Evolutionary conservation across 306 rosid species (phyloP), one percentile per base, ranked within the genome.

Genomic region (Heteromeles arbutifolia): DNA sequence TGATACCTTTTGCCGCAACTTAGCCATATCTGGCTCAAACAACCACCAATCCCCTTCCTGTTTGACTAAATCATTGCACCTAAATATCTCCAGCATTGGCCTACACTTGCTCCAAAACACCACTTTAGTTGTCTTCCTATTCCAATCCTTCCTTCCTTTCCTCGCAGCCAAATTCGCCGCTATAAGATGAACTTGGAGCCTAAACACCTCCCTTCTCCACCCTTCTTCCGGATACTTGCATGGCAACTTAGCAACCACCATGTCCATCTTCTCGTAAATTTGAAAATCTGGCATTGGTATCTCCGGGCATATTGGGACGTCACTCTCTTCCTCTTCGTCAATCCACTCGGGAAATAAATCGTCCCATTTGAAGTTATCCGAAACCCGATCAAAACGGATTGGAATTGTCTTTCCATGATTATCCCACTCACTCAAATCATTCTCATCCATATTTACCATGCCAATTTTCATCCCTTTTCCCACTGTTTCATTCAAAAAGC

Each of bases 341-440:
- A 95, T 86, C 97, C 97, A 95, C 79, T 95, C 99, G 0, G 99
- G 99, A 70, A 87, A 95, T 67, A 95, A 76, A 26, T 95, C 93
- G 11, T 91, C 88, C 99, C 99, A 95, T 52, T 95, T 88, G 86
- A 95, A 92, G 41, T 67, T 32, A 53, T 87, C 66, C 0, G 99
- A 86, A 11, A 88, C 97, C 72, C 43, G 85, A 28, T 95, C 90
- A 12, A 92, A 92, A 13, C 45, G 21, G 54, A 95, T 11, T 0
- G 69, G 70, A 14, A 68, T 71, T 45, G 73, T 67, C 69, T 83
- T 70, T 57, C 90, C 88, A 28, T 72, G 28, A 0, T 8, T 11
- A 57, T 26, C 81, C 99, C 97, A 92, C 69, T 88, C 90, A 24
- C 83, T 85, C 13, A 84, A 54, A 65, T 90, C 83, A 5, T 77